These are phyloP conservation scores for Onygenales sp. DNA, from an alignment of 2,329 filamentous ascomycete genomes.

Conservation along the genomic window DNA sequence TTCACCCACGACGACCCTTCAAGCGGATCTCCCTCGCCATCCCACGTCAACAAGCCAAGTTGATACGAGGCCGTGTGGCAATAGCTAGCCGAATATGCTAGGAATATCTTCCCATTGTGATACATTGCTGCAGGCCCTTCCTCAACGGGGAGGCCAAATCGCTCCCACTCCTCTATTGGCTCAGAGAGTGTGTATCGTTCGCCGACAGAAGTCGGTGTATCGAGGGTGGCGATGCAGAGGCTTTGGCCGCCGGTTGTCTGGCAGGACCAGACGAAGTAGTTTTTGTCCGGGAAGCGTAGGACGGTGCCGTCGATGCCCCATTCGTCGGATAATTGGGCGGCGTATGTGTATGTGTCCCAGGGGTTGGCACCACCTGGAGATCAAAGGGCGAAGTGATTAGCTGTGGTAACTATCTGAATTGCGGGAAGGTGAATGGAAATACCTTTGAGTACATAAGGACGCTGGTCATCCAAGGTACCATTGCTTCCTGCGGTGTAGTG, in stretches of 20 bases:
- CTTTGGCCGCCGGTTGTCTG: conserved; percentile 36
- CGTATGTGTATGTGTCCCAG: conserved; percentile 44
- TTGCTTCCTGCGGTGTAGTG: conserved; percentile 47
- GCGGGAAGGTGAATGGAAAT: not conserved
- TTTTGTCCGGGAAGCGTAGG: conserved; percentile 37
- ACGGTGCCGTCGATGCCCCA: conserved; percentile 49
- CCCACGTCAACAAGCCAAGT: conserved; percentile 45
- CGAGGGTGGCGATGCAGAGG: conserved; percentile 32
- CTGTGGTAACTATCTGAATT: not conserved
- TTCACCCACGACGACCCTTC: conserved; percentile 41
- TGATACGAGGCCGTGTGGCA: conserved; percentile 49
- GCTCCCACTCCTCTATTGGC: conserved; percentile 45
- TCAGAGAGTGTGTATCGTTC: conserved; percentile 40
- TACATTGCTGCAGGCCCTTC: conserved; percentile 48
- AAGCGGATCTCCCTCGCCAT: conserved; percentile 41
- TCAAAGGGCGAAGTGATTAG: not conserved
- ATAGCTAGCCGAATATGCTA: conserved; percentile 47
- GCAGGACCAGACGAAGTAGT: conserved; percentile 49
- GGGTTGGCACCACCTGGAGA: conserved; percentile 38
- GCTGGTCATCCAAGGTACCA: conserved; percentile 41
- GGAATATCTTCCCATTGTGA: conserved; percentile 42
- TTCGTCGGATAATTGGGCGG: conserved; percentile 36
- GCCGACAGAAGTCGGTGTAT: conserved; percentile 36
- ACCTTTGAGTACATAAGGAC: conserved; percentile 44
- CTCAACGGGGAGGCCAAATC: conserved; percentile 41